Evolutionary conservation across 495 filamentous ascomycete species (phyloP).

Genomic region (Aspergillus indologenus): DNA sequence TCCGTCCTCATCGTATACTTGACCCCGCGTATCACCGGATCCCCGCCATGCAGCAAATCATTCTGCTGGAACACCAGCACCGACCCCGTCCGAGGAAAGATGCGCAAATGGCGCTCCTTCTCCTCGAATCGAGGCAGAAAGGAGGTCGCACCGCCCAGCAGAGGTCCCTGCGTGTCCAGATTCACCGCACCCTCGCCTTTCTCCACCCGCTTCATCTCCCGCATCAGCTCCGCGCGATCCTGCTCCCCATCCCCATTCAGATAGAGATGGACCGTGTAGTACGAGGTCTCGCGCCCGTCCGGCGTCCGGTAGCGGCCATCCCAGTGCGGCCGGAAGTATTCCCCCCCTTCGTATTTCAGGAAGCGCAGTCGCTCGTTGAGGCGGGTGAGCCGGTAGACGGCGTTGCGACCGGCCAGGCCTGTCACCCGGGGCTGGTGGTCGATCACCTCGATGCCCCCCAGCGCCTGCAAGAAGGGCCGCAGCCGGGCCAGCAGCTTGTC

Average conservation of each 20-base stretch:
- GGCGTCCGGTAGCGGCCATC: conserved; percentile 66
- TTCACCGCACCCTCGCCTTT: conserved; percentile 8
- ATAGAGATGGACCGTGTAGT: conserved; percentile 81
- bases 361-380: conserved; percentile 81
- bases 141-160: conserved; percentile 58
- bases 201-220: conserved; percentile 21
- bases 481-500: conserved; percentile 60
- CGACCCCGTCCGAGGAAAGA: conserved; percentile 65
- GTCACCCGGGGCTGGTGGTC: conserved; percentile 42
- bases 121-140: conserved; percentile 51
- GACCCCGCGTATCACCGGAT: conserved; percentile 61
- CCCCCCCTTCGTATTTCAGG: conserved; percentile 69
- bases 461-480: conserved; percentile 44
- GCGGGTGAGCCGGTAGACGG: conserved; percentile 54
- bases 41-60: conserved; percentile 65
- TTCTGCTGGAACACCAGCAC: conserved; percentile 77
- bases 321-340: conserved; percentile 78
- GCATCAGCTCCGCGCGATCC: conserved; percentile 31
- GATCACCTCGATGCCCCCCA: conserved; percentile 32
- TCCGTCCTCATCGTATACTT: conserved; percentile 79
- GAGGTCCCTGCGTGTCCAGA: conserved; percentile 13
- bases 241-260: conserved; percentile 61
- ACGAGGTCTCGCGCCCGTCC: conserved; percentile 55
- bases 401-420: conserved; percentile 41
- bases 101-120: conserved; percentile 49